Evolutionary conservation across 202 grass and related monocot genomes (phyloP), one percentile per base, ranked within the genome.

Genomic region (Carex arenaria): DNA sequence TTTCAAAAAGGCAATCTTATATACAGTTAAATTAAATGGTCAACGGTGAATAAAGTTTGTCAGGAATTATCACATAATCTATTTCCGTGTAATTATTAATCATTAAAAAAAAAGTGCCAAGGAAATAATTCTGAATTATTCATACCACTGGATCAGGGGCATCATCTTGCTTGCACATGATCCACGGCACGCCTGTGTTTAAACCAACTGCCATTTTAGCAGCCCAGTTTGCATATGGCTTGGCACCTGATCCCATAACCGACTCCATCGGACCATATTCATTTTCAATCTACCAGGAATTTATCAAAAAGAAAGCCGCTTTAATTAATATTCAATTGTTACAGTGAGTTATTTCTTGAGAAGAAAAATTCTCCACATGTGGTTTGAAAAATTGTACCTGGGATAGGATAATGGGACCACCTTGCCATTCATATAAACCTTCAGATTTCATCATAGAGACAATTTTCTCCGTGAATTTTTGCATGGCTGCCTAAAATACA

Each of bases 141-240:
- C 34, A 79, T 78, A 93, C 93, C 65, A 96, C 93, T 61, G 93
- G 93, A 83, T 93, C 93, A 7, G 93, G 93, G 7, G 93, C 93
- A 83, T 96, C 93, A 22, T 93, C 93, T 85, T 96, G 90, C 83
- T 96, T 96, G 87, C 93, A 96, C 93, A 96, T 96, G 78, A 93
- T 75, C 93, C 93, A 96, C 0, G 91, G 93, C 85, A 96, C 93
- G 74, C 91, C 91, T 64, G 93, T 88, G 85, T 72, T 90, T 40
- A 89, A 87, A 71, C 80, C 85, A 64, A 97, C 86, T 51, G 94
- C 94, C 94, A 97, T 97, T 84, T 88, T 91, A 71, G 89, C 94
- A 3, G 94, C 89, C 94, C 94, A 97, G 85, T 45, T 78, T 22
- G 87, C 87, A 51, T 97, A 97, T 14, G 87, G 67, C 85, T 87